These are phyloP conservation scores for Torulaspora maleeae DNA, from an alignment of 805 yeast species.

Conservation along the genomic window DNA sequence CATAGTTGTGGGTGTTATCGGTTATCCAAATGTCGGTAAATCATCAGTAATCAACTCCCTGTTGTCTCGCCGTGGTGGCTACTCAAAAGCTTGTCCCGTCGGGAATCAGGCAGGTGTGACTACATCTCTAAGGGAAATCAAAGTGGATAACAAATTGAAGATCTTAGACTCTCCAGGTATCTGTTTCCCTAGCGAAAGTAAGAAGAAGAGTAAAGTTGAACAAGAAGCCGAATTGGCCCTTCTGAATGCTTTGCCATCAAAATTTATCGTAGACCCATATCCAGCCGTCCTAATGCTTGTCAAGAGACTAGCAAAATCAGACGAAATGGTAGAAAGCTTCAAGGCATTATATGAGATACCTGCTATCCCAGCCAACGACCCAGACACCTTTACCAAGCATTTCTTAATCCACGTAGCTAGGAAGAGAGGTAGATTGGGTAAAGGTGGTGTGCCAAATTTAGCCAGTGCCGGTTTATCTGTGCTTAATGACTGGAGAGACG, in stretches of 20 bases:
- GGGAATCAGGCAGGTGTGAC: conserved; percentile 99
- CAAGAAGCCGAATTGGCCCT: conserved; percentile 87
- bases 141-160: conserved; percentile 83
- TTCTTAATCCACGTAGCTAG: conserved; percentile 91
- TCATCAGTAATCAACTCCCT: conserved; percentile 90
- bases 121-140: conserved; percentile 84
- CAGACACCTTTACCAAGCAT: conserved; percentile 76
- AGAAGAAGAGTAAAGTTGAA: conserved; percentile 49
- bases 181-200: conserved; percentile 75
- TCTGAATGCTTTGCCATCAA: conserved; percentile 84
- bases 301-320: conserved; percentile 67
- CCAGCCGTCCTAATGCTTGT: conserved; percentile 75
- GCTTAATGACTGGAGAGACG: conserved; percentile 95
- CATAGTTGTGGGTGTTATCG: conserved; percentile 90
- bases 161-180: conserved; percentile 96
- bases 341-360: conserved; percentile 74
- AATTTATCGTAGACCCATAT: conserved; percentile 76
- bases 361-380: conserved; percentile 63
- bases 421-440: conserved; percentile 83
- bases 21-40: conserved; percentile 96
- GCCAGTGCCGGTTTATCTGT: conserved; percentile 78
- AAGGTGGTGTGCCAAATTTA: conserved; percentile 89
- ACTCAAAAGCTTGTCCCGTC: conserved; percentile 80
- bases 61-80: conserved; percentile 66
- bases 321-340: conserved; percentile 73